A percentile compares a stretch with the other conserved stretches of the same genome.
Evolutionary conservation across 108 stramenopile species (phyloP).

Genomic region (Bacterosira constricta): DNA sequence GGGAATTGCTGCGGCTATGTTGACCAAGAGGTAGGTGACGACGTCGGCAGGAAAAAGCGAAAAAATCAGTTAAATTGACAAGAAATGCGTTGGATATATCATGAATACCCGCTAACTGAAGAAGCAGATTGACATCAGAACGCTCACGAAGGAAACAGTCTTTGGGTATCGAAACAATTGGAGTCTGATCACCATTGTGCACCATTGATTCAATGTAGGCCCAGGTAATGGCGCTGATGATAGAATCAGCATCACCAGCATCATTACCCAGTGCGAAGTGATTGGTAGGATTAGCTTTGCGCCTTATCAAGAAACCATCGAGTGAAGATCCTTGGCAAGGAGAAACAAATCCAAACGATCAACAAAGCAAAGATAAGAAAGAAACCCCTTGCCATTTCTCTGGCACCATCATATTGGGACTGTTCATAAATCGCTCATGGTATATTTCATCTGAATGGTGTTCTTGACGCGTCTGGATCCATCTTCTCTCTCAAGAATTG

Average conservation of each 20-base stretch:
- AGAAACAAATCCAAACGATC: no score
- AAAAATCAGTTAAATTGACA: conserved; percentile 28
- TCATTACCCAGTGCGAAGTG: conserved; percentile 79
- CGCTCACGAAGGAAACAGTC: conserved; percentile 45
- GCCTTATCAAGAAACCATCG: conserved; percentile 31
- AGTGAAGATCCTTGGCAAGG: conserved; percentile 3
- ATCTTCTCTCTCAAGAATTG: conserved; percentile 29
- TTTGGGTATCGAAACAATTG: conserved; percentile 48
- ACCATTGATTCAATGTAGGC: conserved; percentile 64
- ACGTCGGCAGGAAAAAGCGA: no score
- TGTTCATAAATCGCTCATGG: no score
- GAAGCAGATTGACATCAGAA: conserved; percentile 65
- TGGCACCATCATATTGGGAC: no score
- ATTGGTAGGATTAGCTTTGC: conserved; percentile 32
- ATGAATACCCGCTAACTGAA: conserved; percentile 52
- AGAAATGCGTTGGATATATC: conserved; percentile 43
- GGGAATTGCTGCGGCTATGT: no score
- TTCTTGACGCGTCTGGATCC: conserved; percentile 2
- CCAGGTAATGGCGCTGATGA: conserved; percentile 69
- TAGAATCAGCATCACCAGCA: conserved; percentile 88
- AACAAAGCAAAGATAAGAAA: no score
- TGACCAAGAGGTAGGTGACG: no score
- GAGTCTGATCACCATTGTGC: conserved; percentile 6
- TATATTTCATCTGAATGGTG: neutral
- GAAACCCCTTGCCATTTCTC: neutral